A percentile compares a stretch with the other conserved stretches of the same genome.
Conservation (phyloP, 2,329 filamentous ascomycete genomes). For the Alternaria burnsii region DNA sequence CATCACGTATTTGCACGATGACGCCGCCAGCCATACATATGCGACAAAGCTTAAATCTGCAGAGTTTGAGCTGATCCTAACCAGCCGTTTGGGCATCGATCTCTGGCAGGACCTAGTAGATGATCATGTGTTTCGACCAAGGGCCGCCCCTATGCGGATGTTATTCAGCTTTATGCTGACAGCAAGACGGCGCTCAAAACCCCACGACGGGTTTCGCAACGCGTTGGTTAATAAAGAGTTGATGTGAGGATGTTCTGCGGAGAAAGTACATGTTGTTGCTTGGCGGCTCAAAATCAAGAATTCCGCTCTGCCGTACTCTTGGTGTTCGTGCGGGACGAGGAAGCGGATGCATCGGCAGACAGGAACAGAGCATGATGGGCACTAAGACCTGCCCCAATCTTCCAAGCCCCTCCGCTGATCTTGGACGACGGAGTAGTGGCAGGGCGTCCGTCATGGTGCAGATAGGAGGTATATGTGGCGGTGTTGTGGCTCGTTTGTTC, state of each 20-base stretch:
- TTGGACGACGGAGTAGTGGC: slow-evolving; percentile 1
- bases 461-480: slow-evolving; percentile 3
- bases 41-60: not conserved
- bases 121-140: not conserved
- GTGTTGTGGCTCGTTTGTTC: slow-evolving; percentile 3
- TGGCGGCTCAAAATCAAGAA: slow-evolving; percentile 4
- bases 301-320: slow-evolving; percentile 9
- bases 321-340: slow-evolving; percentile 10
- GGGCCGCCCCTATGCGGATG: not conserved
- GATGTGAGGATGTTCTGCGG: not conserved
- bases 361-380: not conserved
- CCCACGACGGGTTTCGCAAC: not conserved
- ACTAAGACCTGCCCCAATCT: slow-evolving; percentile 1
- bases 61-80: not conserved
- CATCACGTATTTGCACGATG: not conserved
- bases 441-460: slow-evolving; percentile 5
- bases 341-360: slow-evolving; percentile 3
- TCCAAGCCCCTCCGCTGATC: slow-evolving; percentile 9
- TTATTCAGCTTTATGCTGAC: not conserved
- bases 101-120: not conserved
- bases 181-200: not conserved
- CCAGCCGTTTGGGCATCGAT: not conserved
- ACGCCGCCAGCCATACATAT: not conserved
- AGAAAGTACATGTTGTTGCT: slow-evolving; percentile 2
- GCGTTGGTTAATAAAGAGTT: not conserved